A percentile compares a stretch with the other conserved stretches of the same genome.
These are phyloP conservation scores for Picocystis sp. DNA, from an alignment of 163 green algal genomes.

Conservation along the genomic window DNA sequence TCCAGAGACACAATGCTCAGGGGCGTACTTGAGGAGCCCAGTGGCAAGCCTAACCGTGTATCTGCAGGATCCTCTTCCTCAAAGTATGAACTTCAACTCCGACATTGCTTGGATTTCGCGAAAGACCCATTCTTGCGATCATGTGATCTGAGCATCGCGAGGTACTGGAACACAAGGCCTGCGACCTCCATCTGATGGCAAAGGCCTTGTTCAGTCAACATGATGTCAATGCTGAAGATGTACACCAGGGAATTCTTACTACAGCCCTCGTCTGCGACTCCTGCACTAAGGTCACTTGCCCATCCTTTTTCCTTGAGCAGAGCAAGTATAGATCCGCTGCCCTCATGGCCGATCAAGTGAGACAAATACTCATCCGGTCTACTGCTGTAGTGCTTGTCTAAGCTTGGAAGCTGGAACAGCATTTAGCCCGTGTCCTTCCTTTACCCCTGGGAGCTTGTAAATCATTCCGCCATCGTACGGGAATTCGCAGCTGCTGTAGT, in stretches of 20 bases:
- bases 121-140: slow-evolving; percentile 57
- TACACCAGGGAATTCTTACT: slow-evolving; percentile 39
- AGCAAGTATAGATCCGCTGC: slow-evolving; percentile 56
- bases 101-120: slow-evolving; percentile 47
- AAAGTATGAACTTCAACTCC: slow-evolving; percentile 33
- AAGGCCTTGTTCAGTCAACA: slow-evolving; percentile 65
- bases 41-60: slow-evolving; percentile 31
- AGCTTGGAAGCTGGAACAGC: slow-evolving; percentile 9
- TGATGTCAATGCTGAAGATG: slow-evolving; percentile 51
- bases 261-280: slow-evolving; percentile 59
- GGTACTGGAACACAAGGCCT: slow-evolving; percentile 50
- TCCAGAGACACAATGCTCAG: slow-evolving; percentile 39
- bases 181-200: slow-evolving; percentile 16
- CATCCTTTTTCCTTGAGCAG: slow-evolving; percentile 65
- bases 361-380: slow-evolving; percentile 75
- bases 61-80: slow-evolving; percentile 65
- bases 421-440: slow-evolving; percentile 54
- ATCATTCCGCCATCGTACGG: slow-evolving; percentile 10
- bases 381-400: slow-evolving; percentile 21
- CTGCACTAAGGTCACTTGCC: slow-evolving; percentile 63
- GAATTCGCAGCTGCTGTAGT: not conserved
- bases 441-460: slow-evolving; percentile 51
- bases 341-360: slow-evolving; percentile 86
- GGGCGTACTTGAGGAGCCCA: slow-evolving; percentile 29
- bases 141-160: slow-evolving; percentile 41